Conservation (phyloP, 345 rosid genomes). For the Sisymbrium altissimum region DNA sequence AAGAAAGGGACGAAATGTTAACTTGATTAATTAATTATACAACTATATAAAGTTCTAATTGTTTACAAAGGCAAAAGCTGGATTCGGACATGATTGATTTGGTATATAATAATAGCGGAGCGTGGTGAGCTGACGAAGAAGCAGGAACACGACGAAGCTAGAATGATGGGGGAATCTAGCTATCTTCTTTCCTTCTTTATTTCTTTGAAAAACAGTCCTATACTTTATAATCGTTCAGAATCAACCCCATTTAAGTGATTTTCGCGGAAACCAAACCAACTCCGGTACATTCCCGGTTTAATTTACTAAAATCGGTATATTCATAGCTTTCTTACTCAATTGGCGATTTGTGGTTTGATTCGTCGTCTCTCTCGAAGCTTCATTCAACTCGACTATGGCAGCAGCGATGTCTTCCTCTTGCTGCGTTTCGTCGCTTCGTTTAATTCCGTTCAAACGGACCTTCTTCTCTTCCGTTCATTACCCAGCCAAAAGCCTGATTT, state of each 20-base stretch:
- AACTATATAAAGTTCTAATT: neutral
- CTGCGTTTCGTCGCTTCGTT: constrained; percentile 22
- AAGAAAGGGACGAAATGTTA: constrained; percentile 14
- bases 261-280: neutral
- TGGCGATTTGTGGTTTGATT: neutral
- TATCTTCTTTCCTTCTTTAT: neutral
- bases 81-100: constrained; percentile 34
- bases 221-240: constrained; percentile 18
- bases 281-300: constrained; percentile 26
- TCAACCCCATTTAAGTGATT: constrained; percentile 5
- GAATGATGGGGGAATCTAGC: neutral
- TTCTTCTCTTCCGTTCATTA: neutral
- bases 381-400: constrained; percentile 27
- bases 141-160: constrained; percentile 2
- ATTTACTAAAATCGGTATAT: neutral
- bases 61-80: constrained; percentile 7
- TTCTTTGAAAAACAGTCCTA: neutral
- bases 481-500: constrained; percentile 39
- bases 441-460: neutral
- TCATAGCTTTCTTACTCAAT: neutral
- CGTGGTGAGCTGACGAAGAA: constrained; percentile 21
- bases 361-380: constrained; percentile 22
- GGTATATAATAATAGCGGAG: constrained; percentile 10
- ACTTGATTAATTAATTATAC: neutral
- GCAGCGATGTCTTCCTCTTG: constrained; percentile 27